Percentiles rank a stretch among this genome's conserved stretches.
Conservation (phyloP, 257 asterid genomes). For the Scutellaria barbata region DNA sequence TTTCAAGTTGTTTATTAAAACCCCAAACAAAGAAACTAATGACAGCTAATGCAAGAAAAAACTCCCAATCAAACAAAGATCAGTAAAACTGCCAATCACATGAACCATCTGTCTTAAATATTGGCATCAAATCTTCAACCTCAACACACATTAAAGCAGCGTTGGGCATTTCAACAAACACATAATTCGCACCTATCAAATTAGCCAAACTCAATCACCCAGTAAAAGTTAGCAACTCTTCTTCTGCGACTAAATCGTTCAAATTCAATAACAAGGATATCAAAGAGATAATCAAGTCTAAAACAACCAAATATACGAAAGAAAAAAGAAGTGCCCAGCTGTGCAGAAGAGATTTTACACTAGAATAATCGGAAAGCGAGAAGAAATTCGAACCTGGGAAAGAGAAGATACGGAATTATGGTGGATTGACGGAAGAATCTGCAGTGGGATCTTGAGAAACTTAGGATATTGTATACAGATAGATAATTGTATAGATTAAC, state of each 20-base stretch:
- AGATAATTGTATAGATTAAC: not conserved
- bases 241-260: not conserved
- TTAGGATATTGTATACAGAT: not conserved
- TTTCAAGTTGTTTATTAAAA: not conserved
- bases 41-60: slow-evolving; percentile 1
- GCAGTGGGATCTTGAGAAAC: slow-evolving; percentile 37
- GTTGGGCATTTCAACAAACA: slow-evolving; percentile 33
- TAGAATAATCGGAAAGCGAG: not conserved
- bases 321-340: not conserved
- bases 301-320: not conserved
- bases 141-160: slow-evolving; percentile 6
- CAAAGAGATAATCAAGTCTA: slow-evolving; percentile 8
- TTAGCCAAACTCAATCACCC: slow-evolving; percentile 28
- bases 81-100: not conserved
- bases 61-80: not conserved
- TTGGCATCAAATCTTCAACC: not conserved
- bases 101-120: not conserved
- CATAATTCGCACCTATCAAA: slow-evolving; percentile 21
- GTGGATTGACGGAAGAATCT: slow-evolving; percentile 27
- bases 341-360: not conserved
- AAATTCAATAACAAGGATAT: slow-evolving; percentile 25
- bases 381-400: slow-evolving; percentile 23
- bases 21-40: not conserved
- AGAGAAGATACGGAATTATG: slow-evolving; percentile 14
- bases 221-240: not conserved